A percentile compares a stretch with the other conserved stretches of the same genome.
Conservation (phyloP, 768 basidiomycete species). For the Hypholoma sublateritium region DNA sequence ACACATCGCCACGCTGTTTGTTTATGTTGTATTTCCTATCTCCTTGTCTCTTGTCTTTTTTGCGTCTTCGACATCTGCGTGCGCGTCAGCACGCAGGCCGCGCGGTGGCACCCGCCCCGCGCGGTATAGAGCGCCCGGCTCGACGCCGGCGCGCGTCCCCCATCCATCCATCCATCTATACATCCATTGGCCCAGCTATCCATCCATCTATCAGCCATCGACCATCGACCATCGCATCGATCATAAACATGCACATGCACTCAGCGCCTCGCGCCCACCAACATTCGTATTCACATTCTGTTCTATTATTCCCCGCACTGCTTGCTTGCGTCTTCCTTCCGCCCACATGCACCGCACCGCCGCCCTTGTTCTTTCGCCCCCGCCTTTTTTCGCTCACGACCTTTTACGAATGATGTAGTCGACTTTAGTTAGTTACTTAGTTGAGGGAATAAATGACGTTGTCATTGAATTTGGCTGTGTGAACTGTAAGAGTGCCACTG, state of each 20-base stretch:
- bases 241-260: neutral
- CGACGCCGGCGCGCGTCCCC: too few relatives aligned
- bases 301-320: neutral
- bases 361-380: neutral
- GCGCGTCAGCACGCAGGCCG: too few relatives aligned
- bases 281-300: too few relatives aligned
- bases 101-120: too few relatives aligned
- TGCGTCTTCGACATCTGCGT: neutral
- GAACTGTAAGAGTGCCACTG: too few relatives aligned
- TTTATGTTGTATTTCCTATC: too few relatives aligned
- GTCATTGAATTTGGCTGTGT: neutral
- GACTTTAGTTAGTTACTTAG: neutral
- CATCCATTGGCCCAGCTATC: too few relatives aligned
- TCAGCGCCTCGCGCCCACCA: neutral
- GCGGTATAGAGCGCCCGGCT: too few relatives aligned
- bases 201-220: neutral
- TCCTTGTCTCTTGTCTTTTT: neutral
- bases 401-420: neutral
- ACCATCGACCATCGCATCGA: neutral
- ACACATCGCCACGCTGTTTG: too few relatives aligned
- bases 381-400: neutral
- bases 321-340: neutral
- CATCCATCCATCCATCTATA: too few relatives aligned
- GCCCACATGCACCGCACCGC: neutral
- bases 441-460: too few relatives aligned